A percentile compares a stretch with the other conserved stretches of the same genome.
Evolutionary conservation across 31 red algal species (phyloP).

Genomic region (Odonthalia washingtoniensis): DNA sequence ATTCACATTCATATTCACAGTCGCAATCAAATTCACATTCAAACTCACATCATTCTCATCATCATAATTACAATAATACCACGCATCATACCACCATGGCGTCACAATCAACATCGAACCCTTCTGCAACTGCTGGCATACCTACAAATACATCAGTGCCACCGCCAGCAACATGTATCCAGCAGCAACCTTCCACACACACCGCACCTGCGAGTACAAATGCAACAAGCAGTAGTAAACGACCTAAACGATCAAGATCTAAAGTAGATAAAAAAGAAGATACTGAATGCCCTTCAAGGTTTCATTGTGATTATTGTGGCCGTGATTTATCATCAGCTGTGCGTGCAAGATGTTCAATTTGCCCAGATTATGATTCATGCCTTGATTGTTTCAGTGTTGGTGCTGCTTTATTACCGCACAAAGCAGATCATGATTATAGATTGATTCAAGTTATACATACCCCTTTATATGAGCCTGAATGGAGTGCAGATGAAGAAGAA

Average conservation of each 20-base stretch:
- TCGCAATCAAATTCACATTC: not conserved
- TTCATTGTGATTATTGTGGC: constrained; percentile 93
- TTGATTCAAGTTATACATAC: constrained; percentile 71
- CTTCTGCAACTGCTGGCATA: too few relatives aligned
- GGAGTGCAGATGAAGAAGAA: constrained; percentile 95
- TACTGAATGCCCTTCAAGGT: constrained; percentile 57
- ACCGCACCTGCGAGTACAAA: constrained; percentile 15
- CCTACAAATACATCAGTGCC: too few relatives aligned
- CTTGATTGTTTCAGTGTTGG: constrained; percentile 96
- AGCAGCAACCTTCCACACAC: too few relatives aligned
- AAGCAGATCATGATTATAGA: constrained; percentile 75
- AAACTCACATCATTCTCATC: too few relatives aligned
- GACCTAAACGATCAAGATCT: constrained; percentile 61
- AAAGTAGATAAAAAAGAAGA: constrained; percentile 76
- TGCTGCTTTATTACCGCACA: constrained; percentile 76
- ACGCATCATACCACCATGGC: too few relatives aligned
- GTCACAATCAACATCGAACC: not conserved
- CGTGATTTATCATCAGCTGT: constrained; percentile 78
- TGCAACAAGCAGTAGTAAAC: constrained; percentile 40
- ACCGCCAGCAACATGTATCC: too few relatives aligned
- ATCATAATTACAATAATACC: too few relatives aligned
- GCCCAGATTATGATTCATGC: constrained; percentile 95
- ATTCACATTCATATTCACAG: not conserved
- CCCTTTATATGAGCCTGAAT: constrained; percentile 66
- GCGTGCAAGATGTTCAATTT: constrained; percentile 90